Evolutionary conservation across 345 rosid species (phyloP).

Genomic region (Moricandia moricandioides): DNA sequence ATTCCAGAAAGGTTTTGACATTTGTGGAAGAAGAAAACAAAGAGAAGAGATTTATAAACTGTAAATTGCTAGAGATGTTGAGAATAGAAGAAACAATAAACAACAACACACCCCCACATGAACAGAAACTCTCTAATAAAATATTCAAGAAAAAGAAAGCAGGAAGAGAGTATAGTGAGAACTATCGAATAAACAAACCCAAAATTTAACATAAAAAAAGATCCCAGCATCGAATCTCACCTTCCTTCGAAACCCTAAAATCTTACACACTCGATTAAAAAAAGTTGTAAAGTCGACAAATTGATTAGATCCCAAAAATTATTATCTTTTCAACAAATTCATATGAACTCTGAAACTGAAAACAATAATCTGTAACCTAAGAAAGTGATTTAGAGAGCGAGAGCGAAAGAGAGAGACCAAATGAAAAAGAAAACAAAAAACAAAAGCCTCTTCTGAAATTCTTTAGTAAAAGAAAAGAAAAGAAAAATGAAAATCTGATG

Average conservation of each 20-base stretch:
- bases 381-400: background rate
- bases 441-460: background rate
- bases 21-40: conserved; percentile 2
- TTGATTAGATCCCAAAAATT: background rate
- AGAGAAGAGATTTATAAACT: background rate
- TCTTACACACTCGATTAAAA: background rate
- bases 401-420: background rate
- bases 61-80: background rate
- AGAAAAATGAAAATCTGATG: background rate
- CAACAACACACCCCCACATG: conserved; percentile 25
- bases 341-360: background rate
- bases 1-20: background rate
- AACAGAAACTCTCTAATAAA: conserved; percentile 25
- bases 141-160: conserved; percentile 9
- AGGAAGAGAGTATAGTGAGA: background rate
- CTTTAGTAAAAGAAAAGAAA: background rate
- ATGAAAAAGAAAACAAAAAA: background rate
- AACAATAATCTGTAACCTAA: too few species aligned
- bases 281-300: conserved; percentile 34
- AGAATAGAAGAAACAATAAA: background rate
- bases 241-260: conserved; percentile 17
- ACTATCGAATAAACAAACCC: background rate
- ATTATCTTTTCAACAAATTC: background rate
- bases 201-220: background rate
- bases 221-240: conserved; percentile 30